Base-by-base conservation (phyloP, 2,329 filamentous ascomycete genomes). In the Fusarium chlamydosporum region DNA sequence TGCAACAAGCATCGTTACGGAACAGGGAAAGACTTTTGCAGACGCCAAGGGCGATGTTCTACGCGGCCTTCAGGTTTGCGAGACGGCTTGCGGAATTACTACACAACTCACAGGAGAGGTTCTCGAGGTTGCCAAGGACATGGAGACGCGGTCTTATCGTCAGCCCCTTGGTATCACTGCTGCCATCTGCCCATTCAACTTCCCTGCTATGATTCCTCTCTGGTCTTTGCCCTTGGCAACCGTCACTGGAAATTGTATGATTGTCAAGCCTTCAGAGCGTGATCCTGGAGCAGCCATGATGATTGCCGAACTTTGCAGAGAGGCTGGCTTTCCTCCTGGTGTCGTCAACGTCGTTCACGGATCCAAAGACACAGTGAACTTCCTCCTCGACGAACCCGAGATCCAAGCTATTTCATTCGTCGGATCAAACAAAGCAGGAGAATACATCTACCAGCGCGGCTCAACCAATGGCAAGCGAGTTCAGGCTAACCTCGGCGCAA, bases 401-500 rank as follows among this genome's bases (percentile, higher is more conserved):
- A 92, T 94, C 83, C 93, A 93, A 83, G 92, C 92, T 37, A 87
- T 94, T 72, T 91, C 87, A 76, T 94, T 94, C 72, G 92, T 94
- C 20, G 92, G 92, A 60, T 88, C 89, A 77, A 94, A 94, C 83
- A 91, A 91, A 82, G 92, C 91, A 13, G 92, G 92, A 76, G 91
- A 94, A 79, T 94, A 94, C 81, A 94, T 94, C 77, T 94, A 89
- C 79, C 78, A 84, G 43, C 86, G 90, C 47, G 91, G 87, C 13
- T 92, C 90, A 3, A 90, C 90, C 68, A 92, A 93, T 72, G 92
- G 92, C 73, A 94, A 94, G 84, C 89, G 92, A 71, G 91, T 93
- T 29, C 92, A 94, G 80, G 92, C 92, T 74, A 94, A 94, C 79
- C 81, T 94, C 58, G 92, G 92, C 41, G 92, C 92, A 65, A 94